These are phyloP conservation scores for Trichoderma asperelloides DNA, from an alignment of 495 filamentous ascomycete species.

Conservation along the genomic window DNA sequence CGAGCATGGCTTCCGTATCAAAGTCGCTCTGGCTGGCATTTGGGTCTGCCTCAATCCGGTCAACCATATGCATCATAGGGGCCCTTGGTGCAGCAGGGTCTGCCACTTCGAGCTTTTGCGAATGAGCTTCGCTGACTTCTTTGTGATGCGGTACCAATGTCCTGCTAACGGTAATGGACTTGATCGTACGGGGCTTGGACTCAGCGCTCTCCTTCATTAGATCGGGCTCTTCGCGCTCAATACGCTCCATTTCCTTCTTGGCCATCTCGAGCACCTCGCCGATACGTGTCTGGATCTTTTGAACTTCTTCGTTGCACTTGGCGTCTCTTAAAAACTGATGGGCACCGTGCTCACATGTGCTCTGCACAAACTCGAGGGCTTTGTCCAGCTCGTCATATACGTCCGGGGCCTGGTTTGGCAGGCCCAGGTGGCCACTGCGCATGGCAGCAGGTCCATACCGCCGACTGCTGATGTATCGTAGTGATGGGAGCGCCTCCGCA, in stretches of 20 bases:
- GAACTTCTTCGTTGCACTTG: constrained; percentile 65
- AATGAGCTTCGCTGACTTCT: background rate
- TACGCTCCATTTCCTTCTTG: constrained; percentile 47
- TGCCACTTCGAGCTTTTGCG: background rate
- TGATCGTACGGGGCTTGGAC: background rate
- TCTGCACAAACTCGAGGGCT: constrained; percentile 67
- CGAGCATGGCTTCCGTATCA: background rate
- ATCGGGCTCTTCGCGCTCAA: constrained; percentile 30
- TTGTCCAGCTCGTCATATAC: constrained; percentile 67
- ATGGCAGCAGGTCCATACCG: constrained; percentile 10
- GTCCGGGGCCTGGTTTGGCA: constrained; percentile 28
- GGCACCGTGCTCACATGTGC: constrained; percentile 72
- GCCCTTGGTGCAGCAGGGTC: background rate
- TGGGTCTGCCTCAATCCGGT: background rate
- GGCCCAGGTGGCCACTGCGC: constrained; percentile 3
- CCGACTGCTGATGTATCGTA: constrained; percentile 1
- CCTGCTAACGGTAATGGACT: constrained; percentile 3
- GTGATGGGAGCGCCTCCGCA: background rate
- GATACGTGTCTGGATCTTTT: constrained; percentile 52
- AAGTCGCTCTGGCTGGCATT: background rate
- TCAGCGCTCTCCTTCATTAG: constrained; percentile 18
- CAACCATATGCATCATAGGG: background rate
- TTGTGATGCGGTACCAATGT: constrained; percentile 1
- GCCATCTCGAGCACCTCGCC: constrained; percentile 51
- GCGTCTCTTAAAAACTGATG: constrained; percentile 81